A percentile compares a stretch with the other conserved stretches of the same genome.
phyloP scores from a whole-genome alignment of 768 basidiomycete genomes.

The Kwoniella heveanensis region DNA sequence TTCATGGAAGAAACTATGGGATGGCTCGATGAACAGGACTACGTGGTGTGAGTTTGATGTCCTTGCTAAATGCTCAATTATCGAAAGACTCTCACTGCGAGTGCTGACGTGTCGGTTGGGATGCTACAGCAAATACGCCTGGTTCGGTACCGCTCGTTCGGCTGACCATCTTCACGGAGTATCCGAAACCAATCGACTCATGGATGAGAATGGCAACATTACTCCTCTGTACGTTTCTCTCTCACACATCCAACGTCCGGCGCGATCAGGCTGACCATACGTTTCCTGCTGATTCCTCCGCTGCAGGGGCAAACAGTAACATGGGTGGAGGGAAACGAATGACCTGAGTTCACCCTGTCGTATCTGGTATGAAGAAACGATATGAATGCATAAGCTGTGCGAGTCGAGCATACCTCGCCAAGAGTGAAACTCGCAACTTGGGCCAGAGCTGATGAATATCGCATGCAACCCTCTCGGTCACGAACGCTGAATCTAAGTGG shows the following conservation, averaged over 20 bases:
- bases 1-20: constrained; percentile 23
- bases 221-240: constrained; percentile 14
- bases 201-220: constrained; percentile 18
- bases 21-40: constrained; percentile 30
- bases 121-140: constrained; percentile 27
- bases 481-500: background rate
- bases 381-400: background rate
- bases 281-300: too few relatives aligned
- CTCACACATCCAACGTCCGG: too few relatives aligned
- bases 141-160: constrained; percentile 27
- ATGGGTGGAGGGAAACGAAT: too few relatives aligned
- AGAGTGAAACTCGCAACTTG: too few relatives aligned
- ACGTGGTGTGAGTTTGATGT: constrained; percentile 19
- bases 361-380: background rate
- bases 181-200: constrained; percentile 26
- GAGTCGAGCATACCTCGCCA: too few relatives aligned
- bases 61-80: too few relatives aligned
- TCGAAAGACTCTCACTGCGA: too few relatives aligned
- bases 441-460: too few relatives aligned
- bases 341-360: too few relatives aligned
- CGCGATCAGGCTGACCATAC: too few relatives aligned
- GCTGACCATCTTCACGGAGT: constrained; percentile 22
- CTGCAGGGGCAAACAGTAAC: too few relatives aligned
- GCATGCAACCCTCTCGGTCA: background rate
- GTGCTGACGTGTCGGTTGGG: background rate